A percentile compares a stretch with the other conserved stretches of the same genome.
Evolutionary conservation across 23 red algal genomes (phyloP).

Genomic region (Gracilaria domingensis): DNA sequence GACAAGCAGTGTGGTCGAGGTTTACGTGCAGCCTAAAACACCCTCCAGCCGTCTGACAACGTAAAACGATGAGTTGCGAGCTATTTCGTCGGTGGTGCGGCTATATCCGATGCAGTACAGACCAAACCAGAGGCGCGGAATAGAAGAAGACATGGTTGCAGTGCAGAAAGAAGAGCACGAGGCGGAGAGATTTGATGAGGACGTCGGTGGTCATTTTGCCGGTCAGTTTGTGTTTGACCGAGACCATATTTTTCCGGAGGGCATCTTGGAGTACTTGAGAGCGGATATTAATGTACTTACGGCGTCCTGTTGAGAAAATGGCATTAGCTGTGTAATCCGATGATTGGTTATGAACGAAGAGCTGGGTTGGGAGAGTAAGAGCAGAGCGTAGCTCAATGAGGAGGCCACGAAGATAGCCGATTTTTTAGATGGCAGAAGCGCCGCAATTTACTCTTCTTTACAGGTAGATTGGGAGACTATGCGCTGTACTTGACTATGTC

Average conservation of each 20-base stretch:
- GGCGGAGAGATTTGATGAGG: not conserved
- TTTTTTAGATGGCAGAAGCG: not conserved
- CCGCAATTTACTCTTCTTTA: conserved; percentile 26
- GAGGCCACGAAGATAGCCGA: not conserved
- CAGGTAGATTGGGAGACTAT: conserved; percentile 10
- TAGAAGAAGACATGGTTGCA: too few relatives aligned
- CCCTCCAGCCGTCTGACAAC: too few relatives aligned
- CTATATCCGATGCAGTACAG: too few relatives aligned
- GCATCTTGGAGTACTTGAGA: not conserved
- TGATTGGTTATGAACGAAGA: not conserved
- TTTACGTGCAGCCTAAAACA: too few relatives aligned
- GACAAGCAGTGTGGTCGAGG: too few relatives aligned
- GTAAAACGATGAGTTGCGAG: too few relatives aligned
- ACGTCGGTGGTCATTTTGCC: not conserved
- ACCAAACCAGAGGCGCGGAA: too few relatives aligned
- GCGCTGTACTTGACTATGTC: not conserved
- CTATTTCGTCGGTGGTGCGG: too few relatives aligned
- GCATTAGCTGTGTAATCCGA: not conserved
- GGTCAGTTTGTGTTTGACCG: not conserved
- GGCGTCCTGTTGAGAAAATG: not conserved
- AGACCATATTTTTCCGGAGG: not conserved
- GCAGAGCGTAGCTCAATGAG: not conserved
- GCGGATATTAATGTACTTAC: not conserved
- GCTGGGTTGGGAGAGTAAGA: not conserved
- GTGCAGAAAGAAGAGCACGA: too few relatives aligned